A percentile compares a stretch with the other conserved stretches of the same genome.
phyloP scores from a whole-genome alignment of 306 rosid species.

The Cicer cuneatum region DNA sequence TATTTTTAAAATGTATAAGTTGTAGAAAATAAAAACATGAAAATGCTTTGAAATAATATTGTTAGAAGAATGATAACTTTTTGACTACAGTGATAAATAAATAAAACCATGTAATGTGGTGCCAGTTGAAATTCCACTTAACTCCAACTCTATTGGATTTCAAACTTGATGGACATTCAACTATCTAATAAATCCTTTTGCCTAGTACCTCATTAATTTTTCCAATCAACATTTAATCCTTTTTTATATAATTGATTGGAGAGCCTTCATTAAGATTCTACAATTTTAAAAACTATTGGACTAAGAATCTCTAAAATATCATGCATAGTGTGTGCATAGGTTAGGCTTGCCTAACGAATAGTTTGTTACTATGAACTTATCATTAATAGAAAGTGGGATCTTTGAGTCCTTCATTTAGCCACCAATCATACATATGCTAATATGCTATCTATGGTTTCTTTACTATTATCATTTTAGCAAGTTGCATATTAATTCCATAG shows the following conservation, averaged over 20 bases:
- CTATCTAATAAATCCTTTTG: background rate
- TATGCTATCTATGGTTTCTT: constrained; percentile 18
- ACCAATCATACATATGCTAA: constrained; percentile 30
- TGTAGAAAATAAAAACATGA: too few species aligned
- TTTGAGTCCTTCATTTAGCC: constrained; percentile 35
- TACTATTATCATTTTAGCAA: constrained; percentile 25
- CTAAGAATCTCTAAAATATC: constrained; percentile 4
- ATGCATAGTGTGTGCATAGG: background rate
- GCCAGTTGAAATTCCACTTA: constrained; percentile 35
- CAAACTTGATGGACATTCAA: constrained; percentile 17
- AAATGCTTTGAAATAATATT: too few species aligned
- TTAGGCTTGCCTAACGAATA: too few species aligned
- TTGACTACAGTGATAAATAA: constrained; percentile 5
- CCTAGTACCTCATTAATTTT: background rate
- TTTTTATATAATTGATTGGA: background rate
- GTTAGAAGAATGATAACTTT: background rate
- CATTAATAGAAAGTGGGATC: constrained; percentile 39
- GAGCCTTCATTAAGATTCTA: constrained; percentile 32
- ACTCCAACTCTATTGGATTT: constrained; percentile 28
- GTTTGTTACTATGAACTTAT: background rate
- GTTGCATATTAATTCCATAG: constrained; percentile 14
- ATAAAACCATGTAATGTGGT: constrained; percentile 23
- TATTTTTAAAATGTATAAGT: too few species aligned
- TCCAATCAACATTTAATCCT: background rate
- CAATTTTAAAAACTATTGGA: background rate